Evolutionary conservation across 1,284 basidiomycete species (phyloP), one percentile per base, ranked within the genome.

Genomic region (Cystobasidiaceae sp.): DNA sequence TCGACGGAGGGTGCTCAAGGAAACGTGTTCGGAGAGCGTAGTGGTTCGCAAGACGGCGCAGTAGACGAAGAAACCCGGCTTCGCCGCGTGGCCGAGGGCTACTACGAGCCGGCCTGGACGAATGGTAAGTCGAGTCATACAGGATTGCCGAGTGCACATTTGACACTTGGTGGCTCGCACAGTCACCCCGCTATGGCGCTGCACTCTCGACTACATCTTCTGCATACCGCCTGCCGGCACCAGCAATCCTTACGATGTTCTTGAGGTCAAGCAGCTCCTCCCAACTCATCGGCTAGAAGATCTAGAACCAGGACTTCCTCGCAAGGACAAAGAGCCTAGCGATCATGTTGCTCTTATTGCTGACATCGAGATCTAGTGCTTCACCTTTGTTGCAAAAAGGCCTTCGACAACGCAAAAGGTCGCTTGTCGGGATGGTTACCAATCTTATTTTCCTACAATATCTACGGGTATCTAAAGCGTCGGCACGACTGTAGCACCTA

Each of bases 181-280:
- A 66, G 63, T 71, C 30, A 73, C 71, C 3, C 71, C 71, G 13
- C 44, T 73, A n/a, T 74, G 71, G 72, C 61, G 72, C 3, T 71
- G 69, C 33, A 69, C 71, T 1, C 68, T 74, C 44, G 67, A 68
- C 50, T 68, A 68, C 33, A 66, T 68, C 56, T 68, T 68, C 56
- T 34, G 34, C 43, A 45, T 55, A 15, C 54, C 45, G 17, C 49
- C 59, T 7, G n/a, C 25, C 21, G 8, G 2, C 9, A n/a, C 32
- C 43, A 23, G 25, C 9, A 45, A 3, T 11, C 7, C 8, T 2
- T 30, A 17, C 8, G 25, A 27, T 17, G 19, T 2, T 19, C n/a
- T 60, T 4, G 58, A 54, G 46, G 60, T 67, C 1, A 50, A 41
- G 3, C 45, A 41, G 19, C 52, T 67, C 13, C 51, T 67, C n/a